Conservation (phyloP, 176 grass and related monocot species). For the Puccinellia tenuiflora region DNA sequence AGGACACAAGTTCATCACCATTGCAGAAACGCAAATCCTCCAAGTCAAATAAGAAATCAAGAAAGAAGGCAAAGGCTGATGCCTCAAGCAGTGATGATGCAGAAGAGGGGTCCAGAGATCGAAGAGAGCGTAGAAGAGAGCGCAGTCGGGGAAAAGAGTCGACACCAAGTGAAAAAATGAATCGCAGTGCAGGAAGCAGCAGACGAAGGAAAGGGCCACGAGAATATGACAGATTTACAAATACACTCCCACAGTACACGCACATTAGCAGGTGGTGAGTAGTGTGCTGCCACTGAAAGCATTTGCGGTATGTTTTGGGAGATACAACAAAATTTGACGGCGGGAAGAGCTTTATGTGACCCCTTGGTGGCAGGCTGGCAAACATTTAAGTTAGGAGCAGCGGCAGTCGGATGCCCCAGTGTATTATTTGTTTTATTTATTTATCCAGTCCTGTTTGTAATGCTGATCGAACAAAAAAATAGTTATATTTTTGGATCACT, state of each 20-base stretch:
- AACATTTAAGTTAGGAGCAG: not conserved
- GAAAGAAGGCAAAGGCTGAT: conserved; percentile 33
- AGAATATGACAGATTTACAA: conserved; percentile 53
- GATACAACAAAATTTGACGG: not conserved
- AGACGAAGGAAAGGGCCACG: conserved; percentile 29
- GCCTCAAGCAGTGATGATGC: conserved; percentile 6
- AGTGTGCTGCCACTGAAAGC: not conserved
- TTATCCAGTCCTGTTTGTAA: not conserved
- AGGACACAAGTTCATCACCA: conserved; percentile 32
- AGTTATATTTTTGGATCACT: conserved; percentile 1
- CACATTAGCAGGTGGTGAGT: conserved; percentile 47
- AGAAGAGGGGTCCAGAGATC: conserved; percentile 31
- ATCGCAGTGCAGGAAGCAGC: conserved; percentile 35
- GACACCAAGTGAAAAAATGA: conserved; percentile 14
- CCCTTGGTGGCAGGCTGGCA: not conserved
- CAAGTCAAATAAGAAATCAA: conserved; percentile 44
- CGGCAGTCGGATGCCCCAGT: not conserved
- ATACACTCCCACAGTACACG: conserved; percentile 35
- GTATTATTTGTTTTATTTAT: conserved; percentile 18
- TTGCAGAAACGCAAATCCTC: conserved; percentile 49
- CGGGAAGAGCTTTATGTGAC: not conserved
- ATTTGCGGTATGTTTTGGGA: not conserved
- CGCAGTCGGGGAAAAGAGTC: conserved; percentile 28
- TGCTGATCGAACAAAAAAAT: not conserved
- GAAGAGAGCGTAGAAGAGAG: not conserved